Evolutionary conservation across 805 yeast species (phyloP), one percentile per base, ranked within the genome.

Genomic region (Saccharomyces paradoxus): DNA sequence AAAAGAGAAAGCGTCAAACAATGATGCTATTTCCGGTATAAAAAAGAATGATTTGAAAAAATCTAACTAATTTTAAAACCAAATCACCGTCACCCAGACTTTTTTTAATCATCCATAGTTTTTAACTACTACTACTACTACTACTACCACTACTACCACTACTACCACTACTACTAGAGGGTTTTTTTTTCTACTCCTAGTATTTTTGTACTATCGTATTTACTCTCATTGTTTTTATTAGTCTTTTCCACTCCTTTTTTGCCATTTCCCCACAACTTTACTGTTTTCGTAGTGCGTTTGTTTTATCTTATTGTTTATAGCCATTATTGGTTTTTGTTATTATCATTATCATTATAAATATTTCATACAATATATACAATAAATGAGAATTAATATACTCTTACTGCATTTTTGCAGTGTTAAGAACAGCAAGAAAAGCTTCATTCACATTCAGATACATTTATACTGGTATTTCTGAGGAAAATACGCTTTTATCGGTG

Each of bases 1-100:
- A 50, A 2, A 83, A 74, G 1, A 85, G 85, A n/a, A 80, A 58
- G 53, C 75, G 74, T 55, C 77, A 72, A 2, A 81, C 46, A 60
- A 37, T 17, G 82, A 57, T 1, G 87, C 89, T 53, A 79, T 64
- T 26, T 21, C 24, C 1, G 44, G 24, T 21, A 37, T 37, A 17
- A 17, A 37, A 37, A 37, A 37, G 44, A 37, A 9, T 17, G 44
- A 37, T 9, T 6, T 17, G 9, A 37, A 37, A 37, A 37, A 37
- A 37, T 37, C 44, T 8, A 37, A 37, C 8, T 37, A 37, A 37
- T 10, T 9, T 6, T 17, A 21, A 6, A 17, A 14, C 5, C 22
- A 17, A 17, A 17, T 17, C 44, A n/a, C 22, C 13, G 2, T 17
- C 24, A 37, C 8, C 17, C 12, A 10, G 44, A 37, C 44, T 7